Base-by-base conservation (phyloP, 305 asterid genomes). In the Plantago rigida region DNA sequence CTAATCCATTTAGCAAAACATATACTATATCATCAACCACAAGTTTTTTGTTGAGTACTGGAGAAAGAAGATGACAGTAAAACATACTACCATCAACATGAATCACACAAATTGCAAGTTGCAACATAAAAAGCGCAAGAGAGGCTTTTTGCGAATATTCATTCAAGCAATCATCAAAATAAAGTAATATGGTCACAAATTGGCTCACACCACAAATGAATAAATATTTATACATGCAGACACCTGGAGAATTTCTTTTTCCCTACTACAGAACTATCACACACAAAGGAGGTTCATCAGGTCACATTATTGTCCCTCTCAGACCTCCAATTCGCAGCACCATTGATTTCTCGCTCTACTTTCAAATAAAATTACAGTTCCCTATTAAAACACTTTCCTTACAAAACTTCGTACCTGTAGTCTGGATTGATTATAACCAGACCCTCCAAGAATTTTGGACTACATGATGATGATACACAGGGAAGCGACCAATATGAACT, bases 331-430 rank as follows among this genome's bases (percentile, higher is more conserved):
- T 51, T 41, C 19, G 63, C 64, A 60, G 60, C 67, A 56, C 59
- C 51, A 28, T 51, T 51, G 3, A 65, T 51, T 41, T 39, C 49
- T 45, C 48, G 1, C 26, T 22, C 57, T 36, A 59, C 64, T 52
- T 53, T 54, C n/a, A 45, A 49, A 65, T 48, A 51, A 49, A 49
- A 53, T 39, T 65, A 48, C 69, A 14, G 46, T 56, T 55, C 62
- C 53, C 67, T 17, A 67, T 60, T 26, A 59, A 44, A 47, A 51
- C 50, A 60, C 29, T 22, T 66, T 51, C 41, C 64, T 69, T 53
- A 56, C 75, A 77, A 77, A 74, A 68, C 69, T 70, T 51, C 39
- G 67, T 51, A 65, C 65, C 42, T 31, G 29, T 28, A 15, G 55
- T 60, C 50, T 31, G 6, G 31, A 28, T 39, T 53, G 46, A 31